Percentiles rank a stretch among this genome's conserved stretches.
Conservation (phyloP, 1,284 basidiomycete species). For the Puccinia horiana region DNA sequence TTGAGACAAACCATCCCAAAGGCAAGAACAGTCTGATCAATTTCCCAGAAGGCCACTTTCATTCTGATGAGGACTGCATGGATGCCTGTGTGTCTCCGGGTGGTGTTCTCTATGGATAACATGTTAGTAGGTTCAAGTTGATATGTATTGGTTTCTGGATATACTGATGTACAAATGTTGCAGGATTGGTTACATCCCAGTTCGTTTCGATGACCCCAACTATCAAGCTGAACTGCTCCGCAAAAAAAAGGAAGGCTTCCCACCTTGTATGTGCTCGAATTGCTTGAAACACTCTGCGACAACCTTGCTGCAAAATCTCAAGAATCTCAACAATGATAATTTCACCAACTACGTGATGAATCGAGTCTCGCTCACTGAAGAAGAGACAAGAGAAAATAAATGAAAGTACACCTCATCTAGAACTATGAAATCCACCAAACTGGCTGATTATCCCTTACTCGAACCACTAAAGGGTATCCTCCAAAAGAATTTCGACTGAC, state of each 20-base stretch:
- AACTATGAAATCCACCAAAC: not conserved
- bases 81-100: slow-evolving; percentile 14
- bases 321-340: not conserved
- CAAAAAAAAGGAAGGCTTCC: not conserved
- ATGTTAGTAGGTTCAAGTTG: not conserved
- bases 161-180: not conserved
- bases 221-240: not conserved
- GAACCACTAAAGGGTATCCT: not conserved
- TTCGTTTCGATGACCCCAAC: not conserved
- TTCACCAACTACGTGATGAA: not conserved
- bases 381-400: not conserved
- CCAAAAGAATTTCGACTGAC: not conserved
- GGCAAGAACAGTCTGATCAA: slow-evolving; percentile 14
- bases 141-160: not conserved
- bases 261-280: slow-evolving; percentile 9
- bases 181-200: not conserved
- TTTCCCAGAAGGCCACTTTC: not conserved
- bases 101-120: slow-evolving; percentile 1
- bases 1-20: slow-evolving; percentile 3
- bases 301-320: not conserved
- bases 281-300: not conserved
- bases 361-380: not conserved
- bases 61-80: slow-evolving; percentile 13
- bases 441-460: not conserved
- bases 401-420: not conserved